Conservation (phyloP, 306 rosid species). For the Potentilla sterilis region DNA sequence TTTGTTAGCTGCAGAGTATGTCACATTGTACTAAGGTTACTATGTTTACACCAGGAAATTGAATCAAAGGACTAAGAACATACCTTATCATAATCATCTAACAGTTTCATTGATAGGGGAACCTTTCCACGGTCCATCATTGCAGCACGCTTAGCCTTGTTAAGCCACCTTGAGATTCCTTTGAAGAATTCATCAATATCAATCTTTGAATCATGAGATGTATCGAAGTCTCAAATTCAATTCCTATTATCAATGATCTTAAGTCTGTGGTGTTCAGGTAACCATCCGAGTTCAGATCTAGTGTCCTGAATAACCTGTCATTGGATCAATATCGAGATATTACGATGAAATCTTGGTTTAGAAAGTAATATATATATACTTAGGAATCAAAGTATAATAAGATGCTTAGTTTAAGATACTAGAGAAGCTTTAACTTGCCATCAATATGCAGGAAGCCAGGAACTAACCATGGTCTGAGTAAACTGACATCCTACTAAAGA, state of each 20-base stretch:
- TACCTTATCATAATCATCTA: slow-evolving; percentile 14
- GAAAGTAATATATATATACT: not conserved
- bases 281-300: slow-evolving; percentile 34
- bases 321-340: not conserved
- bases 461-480: not conserved
- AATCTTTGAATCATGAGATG: slow-evolving; percentile 7
- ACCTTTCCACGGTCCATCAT: slow-evolving; percentile 6
- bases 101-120: slow-evolving; percentile 12
- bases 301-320: slow-evolving; percentile 38
- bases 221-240: slow-evolving; percentile 33
- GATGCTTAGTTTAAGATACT: too few relatives aligned
- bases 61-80: not conserved
- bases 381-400: not conserved
- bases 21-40: not conserved
- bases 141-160: slow-evolving; percentile 24
- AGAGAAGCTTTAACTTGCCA: too few relatives aligned
- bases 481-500: not conserved
- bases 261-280: slow-evolving; percentile 27
- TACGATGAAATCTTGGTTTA: too few relatives aligned
- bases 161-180: slow-evolving; percentile 41
- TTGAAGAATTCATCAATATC: slow-evolving; percentile 32
- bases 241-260: slow-evolving; percentile 38
- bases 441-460: not conserved
- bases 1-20: slow-evolving; percentile 24
- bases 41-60: not conserved